Base-by-base conservation (phyloP, 176 grass and related monocot genomes). In the Cenchrus purpureus region DNA sequence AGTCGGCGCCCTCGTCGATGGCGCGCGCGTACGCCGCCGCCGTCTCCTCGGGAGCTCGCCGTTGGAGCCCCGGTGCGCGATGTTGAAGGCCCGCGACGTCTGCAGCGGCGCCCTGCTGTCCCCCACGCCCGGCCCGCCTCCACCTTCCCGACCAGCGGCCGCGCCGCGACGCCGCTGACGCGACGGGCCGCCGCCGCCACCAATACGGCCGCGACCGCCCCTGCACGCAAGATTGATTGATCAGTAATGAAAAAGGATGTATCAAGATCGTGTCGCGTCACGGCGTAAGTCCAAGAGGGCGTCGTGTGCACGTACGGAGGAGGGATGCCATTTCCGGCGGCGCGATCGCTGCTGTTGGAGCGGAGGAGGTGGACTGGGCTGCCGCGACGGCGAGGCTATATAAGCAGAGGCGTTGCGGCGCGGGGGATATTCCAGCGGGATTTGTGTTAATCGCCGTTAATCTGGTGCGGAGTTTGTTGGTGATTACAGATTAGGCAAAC, bases 61-160 rank as follows among this genome's bases (percentile, higher is more conserved):
- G 81, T 91, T 91, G 81, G 85, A 91, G 1, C 89, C 89, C 80
- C 85, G 25, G 85, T 84, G 85, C 70, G 89, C 89, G 76, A 91
- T 87, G 85, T 91, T 91, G 89, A 64, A 91, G 46, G 85, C 54
- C 12, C 85, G 68, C 68, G 61, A 80, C 60, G 81, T 80, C 81
- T 87, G 89, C 85, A 91, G 68, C 22, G 85, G 68, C 81, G 34
- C 68, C 80, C 59, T 43, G 72, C 6, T 7, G 72, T 10, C 31
- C 42, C 54, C 25, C 51, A 69, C 16, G 59, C 71, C n/a, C n/a
- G n/a, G n/a, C 1, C 58, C 20, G 20, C 67, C 55, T 0, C 20
- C 43, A 20, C 68, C 57, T 0, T 14, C 0, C 83, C 74, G 43
- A 87, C 80, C 68, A 87, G 66, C 43, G 80, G 84, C 31, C 84